These are phyloP conservation scores for Pelagophyceae sp. DNA, from an alignment of 352 stramenopile species.

Conservation along the genomic window DNA sequence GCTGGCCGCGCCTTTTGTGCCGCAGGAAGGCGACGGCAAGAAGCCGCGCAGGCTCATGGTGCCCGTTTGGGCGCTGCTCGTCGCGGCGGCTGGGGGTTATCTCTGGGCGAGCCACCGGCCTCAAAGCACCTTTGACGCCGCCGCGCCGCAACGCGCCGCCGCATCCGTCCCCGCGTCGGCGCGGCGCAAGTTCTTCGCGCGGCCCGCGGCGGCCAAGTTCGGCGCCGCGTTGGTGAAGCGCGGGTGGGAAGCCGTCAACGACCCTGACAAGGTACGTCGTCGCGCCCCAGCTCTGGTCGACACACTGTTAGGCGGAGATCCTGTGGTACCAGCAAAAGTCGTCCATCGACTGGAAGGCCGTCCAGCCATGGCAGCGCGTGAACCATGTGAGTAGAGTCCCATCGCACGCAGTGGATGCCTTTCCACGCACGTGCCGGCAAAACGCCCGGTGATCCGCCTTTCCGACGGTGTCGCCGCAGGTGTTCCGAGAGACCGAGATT, in stretches of 20 bases:
- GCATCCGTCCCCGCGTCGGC: not conserved
- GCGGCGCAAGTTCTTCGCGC: not conserved
- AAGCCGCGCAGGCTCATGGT: no score
- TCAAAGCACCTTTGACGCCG: no score
- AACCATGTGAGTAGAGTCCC: not conserved
- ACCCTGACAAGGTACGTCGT: not conserved
- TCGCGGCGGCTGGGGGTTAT: no score
- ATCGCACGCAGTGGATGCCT: not conserved
- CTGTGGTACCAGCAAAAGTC: constrained; percentile 18
- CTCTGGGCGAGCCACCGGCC: no score
- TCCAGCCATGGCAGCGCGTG: not conserved
- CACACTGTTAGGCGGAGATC: no score
- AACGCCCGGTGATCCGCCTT: not conserved
- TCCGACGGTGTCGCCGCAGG: not conserved
- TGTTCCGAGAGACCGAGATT: not conserved
- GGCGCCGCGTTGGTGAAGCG: not conserved
- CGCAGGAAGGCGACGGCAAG: no score
- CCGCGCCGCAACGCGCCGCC: no score
- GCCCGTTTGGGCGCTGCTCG: no score
- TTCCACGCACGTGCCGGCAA: not conserved
- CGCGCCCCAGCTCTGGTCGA: no score
- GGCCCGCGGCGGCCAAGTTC: not conserved
- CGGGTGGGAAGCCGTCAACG: not conserved
- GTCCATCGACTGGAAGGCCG: not conserved
- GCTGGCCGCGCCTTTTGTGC: no score